Percentiles rank a stretch among this genome's conserved stretches.
phyloP scores from a whole-genome alignment of 495 filamentous ascomycete genomes.

The Trichoderma parareesei region DNA sequence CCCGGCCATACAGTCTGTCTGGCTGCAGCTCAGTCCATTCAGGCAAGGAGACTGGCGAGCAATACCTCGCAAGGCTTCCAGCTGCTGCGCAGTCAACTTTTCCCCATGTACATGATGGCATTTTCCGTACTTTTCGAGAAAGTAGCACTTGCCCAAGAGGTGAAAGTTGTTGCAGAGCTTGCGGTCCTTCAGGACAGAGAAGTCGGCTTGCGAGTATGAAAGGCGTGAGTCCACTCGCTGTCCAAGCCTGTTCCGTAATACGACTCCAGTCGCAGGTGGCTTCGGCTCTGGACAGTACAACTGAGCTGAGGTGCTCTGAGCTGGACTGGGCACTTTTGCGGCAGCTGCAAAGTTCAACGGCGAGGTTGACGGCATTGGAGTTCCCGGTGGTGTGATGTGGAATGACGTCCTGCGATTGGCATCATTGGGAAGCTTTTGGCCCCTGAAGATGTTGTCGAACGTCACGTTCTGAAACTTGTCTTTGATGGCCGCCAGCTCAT shows the following conservation, averaged over 20 bases:
- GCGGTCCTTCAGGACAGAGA: background rate
- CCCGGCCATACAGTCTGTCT: slow-evolving; percentile 6
- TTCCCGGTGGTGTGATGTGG: slow-evolving; percentile 10
- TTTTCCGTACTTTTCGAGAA: background rate
- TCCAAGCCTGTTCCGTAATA: slow-evolving; percentile 8
- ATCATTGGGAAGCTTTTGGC: slow-evolving; percentile 10
- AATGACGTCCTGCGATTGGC: slow-evolving; percentile 2
- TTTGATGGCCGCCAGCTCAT: slow-evolving; percentile 11
- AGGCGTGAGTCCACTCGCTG: slow-evolving; percentile 7
- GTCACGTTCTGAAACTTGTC: slow-evolving; percentile 1
- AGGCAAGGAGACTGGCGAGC: slow-evolving; percentile 11
- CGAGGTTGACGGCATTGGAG: background rate
- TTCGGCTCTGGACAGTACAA: background rate
- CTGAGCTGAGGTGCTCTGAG: background rate
- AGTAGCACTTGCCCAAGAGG: slow-evolving; percentile 9
- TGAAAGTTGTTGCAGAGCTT: slow-evolving; percentile 12
- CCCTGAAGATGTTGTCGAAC: slow-evolving; percentile 9
- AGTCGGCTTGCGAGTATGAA: background rate
- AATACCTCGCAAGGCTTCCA: slow-evolving; percentile 7
- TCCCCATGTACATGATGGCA: slow-evolving; percentile 12
- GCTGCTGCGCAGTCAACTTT: background rate
- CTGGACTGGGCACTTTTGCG: slow-evolving; percentile 1
- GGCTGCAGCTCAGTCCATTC: slow-evolving; percentile 6
- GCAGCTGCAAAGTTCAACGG: background rate
- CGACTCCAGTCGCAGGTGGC: background rate